phyloP scores from a whole-genome alignment of 148 eudicot species.

The Silene latifolia region DNA sequence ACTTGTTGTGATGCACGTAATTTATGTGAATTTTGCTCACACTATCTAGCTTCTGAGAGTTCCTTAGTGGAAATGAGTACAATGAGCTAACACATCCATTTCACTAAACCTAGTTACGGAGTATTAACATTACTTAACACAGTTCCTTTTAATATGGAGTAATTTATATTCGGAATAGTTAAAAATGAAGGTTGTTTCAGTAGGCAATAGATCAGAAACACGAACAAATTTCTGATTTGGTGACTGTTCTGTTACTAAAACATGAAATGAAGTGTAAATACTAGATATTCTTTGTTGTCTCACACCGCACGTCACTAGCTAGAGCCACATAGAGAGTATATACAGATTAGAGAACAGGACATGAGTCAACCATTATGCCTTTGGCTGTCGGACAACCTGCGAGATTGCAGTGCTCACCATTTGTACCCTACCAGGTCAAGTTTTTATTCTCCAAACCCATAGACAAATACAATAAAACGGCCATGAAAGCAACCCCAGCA shows the following conservation, averaged over 20 bases:
- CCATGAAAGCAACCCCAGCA: conserved; percentile 98
- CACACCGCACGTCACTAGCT: background rate
- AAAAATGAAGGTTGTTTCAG: too few relatives aligned
- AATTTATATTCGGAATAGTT: too few relatives aligned
- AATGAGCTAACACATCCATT: too few relatives aligned
- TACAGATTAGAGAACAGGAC: conserved; percentile 44
- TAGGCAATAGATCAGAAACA: too few relatives aligned
- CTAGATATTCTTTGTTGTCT: background rate
- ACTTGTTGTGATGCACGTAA: too few relatives aligned
- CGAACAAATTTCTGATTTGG: background rate
- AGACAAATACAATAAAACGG: conserved; percentile 64
- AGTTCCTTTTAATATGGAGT: too few relatives aligned
- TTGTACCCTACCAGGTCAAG: conserved; percentile 84
- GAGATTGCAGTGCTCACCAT: conserved; percentile 75
- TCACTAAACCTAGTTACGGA: too few relatives aligned
- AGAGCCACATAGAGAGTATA: conserved; percentile 8
- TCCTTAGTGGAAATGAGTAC: too few relatives aligned
- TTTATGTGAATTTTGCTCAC: too few relatives aligned
- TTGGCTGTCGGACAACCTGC: conserved; percentile 85
- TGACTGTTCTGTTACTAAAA: background rate
- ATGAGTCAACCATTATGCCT: conserved; percentile 64
- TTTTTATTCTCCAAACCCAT: conserved; percentile 55
- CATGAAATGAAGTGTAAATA: background rate
- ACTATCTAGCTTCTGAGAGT: too few relatives aligned
- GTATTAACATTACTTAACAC: too few relatives aligned